Base-by-base conservation (phyloP, 2,329 filamentous ascomycete species). In the Penicillium brevicompactum region DNA sequence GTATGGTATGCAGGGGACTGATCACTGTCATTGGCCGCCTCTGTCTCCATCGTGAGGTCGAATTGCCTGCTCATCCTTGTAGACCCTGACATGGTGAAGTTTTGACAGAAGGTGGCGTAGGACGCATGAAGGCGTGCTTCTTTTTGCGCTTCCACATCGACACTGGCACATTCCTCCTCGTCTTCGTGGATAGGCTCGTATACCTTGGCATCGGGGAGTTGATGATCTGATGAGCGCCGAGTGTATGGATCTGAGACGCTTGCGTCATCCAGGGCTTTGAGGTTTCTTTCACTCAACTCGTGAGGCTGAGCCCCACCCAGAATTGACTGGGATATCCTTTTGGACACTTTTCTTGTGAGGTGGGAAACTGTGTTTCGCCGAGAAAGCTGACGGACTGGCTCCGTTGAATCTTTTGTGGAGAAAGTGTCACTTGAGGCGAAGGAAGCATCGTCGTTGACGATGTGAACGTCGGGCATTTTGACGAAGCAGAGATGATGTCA, bases 291-390 rank as follows among this genome's bases (percentile, higher is more conserved):
- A 40, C 56, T 60, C 2, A 59, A 45, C 5, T 53, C 32, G 46
- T 51, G 49, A 2, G 44, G 46, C 30, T 48, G 37, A 21, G 13
- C 10, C 1, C 16, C 32, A 1, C 21, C 30, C 5, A 56, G 34
- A 1, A 56, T 56, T 47, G 43, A 32, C 7, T 57, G 47, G 5
- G 61, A 62, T 18, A 61, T 52, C n/a, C 40, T 53, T 30, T 57
- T 60, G 16, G 61, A 60, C 4, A 60, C 55, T 40, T 44, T 58
- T 51, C 55, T 46, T 9, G 61, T 60, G 4, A 63, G 41, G 16
- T 49, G 42, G 5, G 45, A 37, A 7, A 60, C 49, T n/a, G 59
- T 63, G 7, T 51, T 53, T 42, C 30, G 21, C 11, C 57, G 57
- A 27, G 54, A 55, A 7, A 60, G 52, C 8, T 24, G 44, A 7